A percentile compares a stretch with the other conserved stretches of the same genome.
These are phyloP conservation scores for Iberis pinnata DNA, from an alignment of 345 rosid species.

Conservation along the genomic window DNA sequence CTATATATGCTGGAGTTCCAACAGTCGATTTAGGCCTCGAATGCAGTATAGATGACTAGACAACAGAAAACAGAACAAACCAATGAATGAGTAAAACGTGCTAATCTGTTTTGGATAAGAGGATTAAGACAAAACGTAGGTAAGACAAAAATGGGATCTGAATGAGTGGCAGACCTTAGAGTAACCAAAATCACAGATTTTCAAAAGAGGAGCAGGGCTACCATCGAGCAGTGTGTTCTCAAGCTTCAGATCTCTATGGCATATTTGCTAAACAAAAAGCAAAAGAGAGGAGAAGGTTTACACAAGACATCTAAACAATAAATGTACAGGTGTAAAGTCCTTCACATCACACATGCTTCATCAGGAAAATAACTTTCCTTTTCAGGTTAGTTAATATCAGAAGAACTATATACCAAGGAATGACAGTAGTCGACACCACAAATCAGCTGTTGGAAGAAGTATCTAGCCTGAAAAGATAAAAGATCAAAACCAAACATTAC, in stretches of 20 bases:
- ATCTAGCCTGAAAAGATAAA: constrained; percentile 54
- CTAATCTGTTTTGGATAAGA: too few species aligned
- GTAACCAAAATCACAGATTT: constrained; percentile 92
- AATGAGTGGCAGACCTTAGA: too few species aligned
- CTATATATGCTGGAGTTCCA: constrained; percentile 92
- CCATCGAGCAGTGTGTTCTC: constrained; percentile 90
- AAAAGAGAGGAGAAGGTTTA: too few species aligned
- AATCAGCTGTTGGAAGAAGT: constrained; percentile 89
- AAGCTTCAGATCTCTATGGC: constrained; percentile 89
- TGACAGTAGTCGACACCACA: constrained; percentile 83
- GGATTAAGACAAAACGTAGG: too few species aligned
- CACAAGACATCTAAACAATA: too few species aligned
- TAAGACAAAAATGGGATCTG: too few species aligned
- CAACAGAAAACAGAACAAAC: too few species aligned
- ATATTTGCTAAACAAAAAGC: constrained; percentile 57
- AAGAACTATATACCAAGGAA: constrained; percentile 60
- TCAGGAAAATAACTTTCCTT: too few species aligned
- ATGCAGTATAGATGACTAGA: constrained; percentile 76
- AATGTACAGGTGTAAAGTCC: too few species aligned
- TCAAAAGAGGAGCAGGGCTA: constrained; percentile 83
- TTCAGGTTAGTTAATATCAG: too few species aligned
- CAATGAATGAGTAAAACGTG: too few species aligned
- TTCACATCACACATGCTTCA: not conserved
- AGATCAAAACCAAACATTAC: too few species aligned
- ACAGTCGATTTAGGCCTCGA: constrained; percentile 92